These are phyloP conservation scores for Umbilicaria muhlenbergii DNA, from an alignment of 495 filamentous ascomycete species.

Conservation along the genomic window DNA sequence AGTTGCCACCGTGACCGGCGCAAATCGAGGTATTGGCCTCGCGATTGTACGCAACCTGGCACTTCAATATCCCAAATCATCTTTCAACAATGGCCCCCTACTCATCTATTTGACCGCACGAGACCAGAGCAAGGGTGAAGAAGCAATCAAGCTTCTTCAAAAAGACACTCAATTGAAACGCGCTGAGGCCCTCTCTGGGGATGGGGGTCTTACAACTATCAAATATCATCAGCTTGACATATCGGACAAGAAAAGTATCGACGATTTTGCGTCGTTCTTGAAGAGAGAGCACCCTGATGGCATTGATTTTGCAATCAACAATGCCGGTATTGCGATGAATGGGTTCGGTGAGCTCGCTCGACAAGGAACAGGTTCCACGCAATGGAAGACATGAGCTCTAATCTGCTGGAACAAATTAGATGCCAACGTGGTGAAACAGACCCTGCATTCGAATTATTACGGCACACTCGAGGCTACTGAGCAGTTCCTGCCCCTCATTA, in stretches of 20 bases:
- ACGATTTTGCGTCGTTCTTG: slow-evolving; percentile 21
- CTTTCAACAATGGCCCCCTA: slow-evolving; percentile 25
- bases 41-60: slow-evolving; percentile 16
- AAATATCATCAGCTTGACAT: slow-evolving; percentile 30
- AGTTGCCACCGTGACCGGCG: slow-evolving; percentile 11
- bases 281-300: slow-evolving; percentile 28
- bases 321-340: slow-evolving; percentile 26
- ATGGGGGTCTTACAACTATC: slow-evolving; percentile 28
- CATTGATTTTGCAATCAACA: slow-evolving; percentile 34
- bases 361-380: too few relatives aligned
- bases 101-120: slow-evolving; percentile 37
- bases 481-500: slow-evolving; percentile 26
- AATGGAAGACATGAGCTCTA: too few relatives aligned
- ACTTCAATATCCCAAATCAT: slow-evolving; percentile 30
- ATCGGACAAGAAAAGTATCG: slow-evolving; percentile 22
- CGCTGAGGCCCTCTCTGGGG: slow-evolving; percentile 22
- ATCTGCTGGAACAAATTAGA: slow-evolving; percentile 10
- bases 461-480: slow-evolving; percentile 26
- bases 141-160: slow-evolving; percentile 22
- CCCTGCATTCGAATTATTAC: slow-evolving; percentile 32
- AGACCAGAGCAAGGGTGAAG: slow-evolving; percentile 23
- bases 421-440: slow-evolving; percentile 28
- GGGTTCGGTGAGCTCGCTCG: slow-evolving; percentile 15
- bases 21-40: slow-evolving; percentile 14
- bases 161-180: slow-evolving; percentile 23